Evolutionary conservation across 179 eudicot species (phyloP), one percentile per base, ranked within the genome.

Genomic region (Amaranthus tricolor): DNA sequence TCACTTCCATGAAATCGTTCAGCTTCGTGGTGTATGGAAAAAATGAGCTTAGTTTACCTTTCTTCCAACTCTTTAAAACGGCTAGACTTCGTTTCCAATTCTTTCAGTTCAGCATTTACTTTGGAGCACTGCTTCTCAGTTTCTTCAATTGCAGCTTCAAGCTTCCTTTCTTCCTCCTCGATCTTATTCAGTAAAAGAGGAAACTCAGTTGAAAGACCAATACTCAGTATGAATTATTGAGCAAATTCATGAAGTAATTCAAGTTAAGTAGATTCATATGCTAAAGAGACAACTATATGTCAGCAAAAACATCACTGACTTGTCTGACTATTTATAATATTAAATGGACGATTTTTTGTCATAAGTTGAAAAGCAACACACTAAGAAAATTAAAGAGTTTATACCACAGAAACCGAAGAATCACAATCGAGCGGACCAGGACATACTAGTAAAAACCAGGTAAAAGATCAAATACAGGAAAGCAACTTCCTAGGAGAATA

Each of bases 1-100:
- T 12, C 19, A 67, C 20, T 54, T 21, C 52, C 6, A 31, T 11
- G 24, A 62, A 45, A 47, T 50, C 44, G 55, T 64, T 54, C 69
- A 43, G 72, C 71, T 31, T 11, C 57, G 17, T 17, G 53, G 40
- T 63, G 59, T 44, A 60, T 14, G 10, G 45, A 31, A 11, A 31
- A 52, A 7, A 55, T 21, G 4, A 31, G 55, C 66, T 56, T 56
- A 61, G 73, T 64, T 76, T 85, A 94, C 99, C 97, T 82, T 82
- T 93, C 99, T 76, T 95, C 99, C 79, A 93, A 80, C 79, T 95
- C 99, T 76, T 87, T 87, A 73, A 95, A 95, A 69, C 96, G 99
- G 71, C 79, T 81, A 66, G 97, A 95, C 78, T 93, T 95, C 67
- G 83, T 70, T 80, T 95, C 97, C 76, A 95, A 78, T 80, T 93